These are phyloP conservation scores for Gossypium stocksii DNA, from an alignment of 345 rosid species.

Conservation along the genomic window DNA sequence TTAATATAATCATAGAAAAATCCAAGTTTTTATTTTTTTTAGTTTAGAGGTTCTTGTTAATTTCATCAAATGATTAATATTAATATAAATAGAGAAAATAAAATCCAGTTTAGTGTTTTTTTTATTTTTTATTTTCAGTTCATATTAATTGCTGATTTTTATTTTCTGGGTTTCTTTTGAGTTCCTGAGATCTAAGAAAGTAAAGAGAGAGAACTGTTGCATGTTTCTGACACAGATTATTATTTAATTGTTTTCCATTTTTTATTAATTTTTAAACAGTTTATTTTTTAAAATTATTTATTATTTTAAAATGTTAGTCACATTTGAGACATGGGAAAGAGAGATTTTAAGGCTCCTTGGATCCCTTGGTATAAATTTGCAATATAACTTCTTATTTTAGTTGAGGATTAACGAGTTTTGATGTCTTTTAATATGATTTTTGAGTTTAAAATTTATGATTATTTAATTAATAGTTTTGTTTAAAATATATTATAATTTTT, in stretches of 20 bases:
- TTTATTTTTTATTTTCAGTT: background rate
- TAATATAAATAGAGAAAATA: constrained; percentile 18
- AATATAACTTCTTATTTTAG: no score
- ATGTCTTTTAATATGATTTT: no score
- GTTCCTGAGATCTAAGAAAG: constrained; percentile 23
- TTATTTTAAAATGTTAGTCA: background rate
- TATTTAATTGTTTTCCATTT: constrained; percentile 13
- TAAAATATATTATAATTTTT: no score
- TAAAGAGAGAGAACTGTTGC: constrained; percentile 38
- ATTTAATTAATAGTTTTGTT: no score
- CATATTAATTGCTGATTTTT: background rate
- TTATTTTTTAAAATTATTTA: background rate
- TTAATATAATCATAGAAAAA: constrained; percentile 12
- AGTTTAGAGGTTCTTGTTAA: no score
- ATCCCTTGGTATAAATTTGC: background rate
- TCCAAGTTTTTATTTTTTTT: background rate
- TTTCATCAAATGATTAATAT: constrained; percentile 7
- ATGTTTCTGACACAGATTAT: constrained; percentile 31
- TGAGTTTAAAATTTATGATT: no score
- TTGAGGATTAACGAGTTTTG: no score
- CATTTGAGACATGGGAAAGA: constrained; percentile 20
- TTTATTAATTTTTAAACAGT: constrained; percentile 3
- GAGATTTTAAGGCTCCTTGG: background rate
- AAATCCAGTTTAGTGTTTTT: background rate
- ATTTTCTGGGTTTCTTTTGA: constrained; percentile 13